Evolutionary conservation across 164 flowering plant genomes (phyloP).

Genomic region (Umbilicus rupestris): DNA sequence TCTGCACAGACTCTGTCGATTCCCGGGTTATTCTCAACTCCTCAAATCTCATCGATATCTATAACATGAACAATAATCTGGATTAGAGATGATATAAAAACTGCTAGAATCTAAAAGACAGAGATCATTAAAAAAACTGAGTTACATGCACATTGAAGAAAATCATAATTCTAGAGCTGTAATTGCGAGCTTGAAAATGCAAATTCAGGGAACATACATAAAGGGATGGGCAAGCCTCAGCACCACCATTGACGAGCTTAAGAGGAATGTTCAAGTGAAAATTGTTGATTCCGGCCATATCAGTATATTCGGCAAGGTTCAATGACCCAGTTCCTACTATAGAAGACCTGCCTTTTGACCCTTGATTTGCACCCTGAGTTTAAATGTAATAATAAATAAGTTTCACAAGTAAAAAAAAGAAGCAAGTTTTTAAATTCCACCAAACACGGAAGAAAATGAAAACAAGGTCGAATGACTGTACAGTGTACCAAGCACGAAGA

Average conservation of each 20-base stretch:
- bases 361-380: neutral
- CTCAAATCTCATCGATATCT: slow-evolving; percentile 50
- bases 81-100: neutral
- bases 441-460: too few species aligned
- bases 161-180: too few species aligned
- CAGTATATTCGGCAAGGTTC: slow-evolving; percentile 4
- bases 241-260: slow-evolving; percentile 17
- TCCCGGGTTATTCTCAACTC: slow-evolving; percentile 59
- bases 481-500: too few species aligned
- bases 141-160: neutral
- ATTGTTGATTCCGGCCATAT: slow-evolving; percentile 42
- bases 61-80: slow-evolving; percentile 14
- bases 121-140: neutral
- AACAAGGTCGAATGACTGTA: neutral
- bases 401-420: neutral
- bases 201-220: slow-evolving; percentile 37
- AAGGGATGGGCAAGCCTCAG: slow-evolving; percentile 45
- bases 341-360: neutral
- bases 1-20: slow-evolving; percentile 25
- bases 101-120: neutral
- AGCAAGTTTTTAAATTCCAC: neutral
- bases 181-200: neutral
- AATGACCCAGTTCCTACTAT: neutral
- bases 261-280: slow-evolving; percentile 56
- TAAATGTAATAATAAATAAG: neutral